Evolutionary conservation across 2,329 filamentous ascomycete genomes (phyloP), one percentile per base, ranked within the genome.

Genomic region (Exophiala lecanii-corni): DNA sequence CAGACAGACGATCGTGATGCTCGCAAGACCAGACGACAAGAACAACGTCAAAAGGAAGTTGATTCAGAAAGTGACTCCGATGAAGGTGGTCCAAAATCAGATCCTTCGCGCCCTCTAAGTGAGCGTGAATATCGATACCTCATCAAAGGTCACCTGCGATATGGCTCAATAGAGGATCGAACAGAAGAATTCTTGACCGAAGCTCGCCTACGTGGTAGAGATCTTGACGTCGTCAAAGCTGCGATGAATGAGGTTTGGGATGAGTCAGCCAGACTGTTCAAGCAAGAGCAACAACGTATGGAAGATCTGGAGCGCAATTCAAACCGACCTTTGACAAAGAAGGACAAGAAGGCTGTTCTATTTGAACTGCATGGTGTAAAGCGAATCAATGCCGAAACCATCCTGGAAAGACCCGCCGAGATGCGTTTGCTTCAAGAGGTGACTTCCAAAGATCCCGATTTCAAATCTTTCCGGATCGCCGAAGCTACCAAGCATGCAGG

Each of bases 351-450:
- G 66, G 92, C 92, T 1, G 87, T 98, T 13, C 72, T 98, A 33
- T 96, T 98, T 57, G 89, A 97, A 61, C 95, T 89, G 65, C 83
- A 85, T 34, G 88, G 89, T 42, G 84, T 96, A 38, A 94, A 94
- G 66, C 89, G 94, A 57, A 79, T 96, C 58, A 98, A 98, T 60
- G 92, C 92, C 1, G 89, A 95, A 65, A 97, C 92, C 0, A 85
- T 96, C 41, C 80, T 95, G 9, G 91, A 97, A 55, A 83, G 94
- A 6, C 91, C 92, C 0, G 79, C 83, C 35, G 91, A 97, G 59
- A 84, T 97, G 73, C 84, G 82, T 45, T 80, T 96, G 55, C 73
- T 98, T 26, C 84, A 82, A 47, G 78, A 87, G 50, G 81, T 86
- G 10, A 81, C 91, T 23, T 67, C 64, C n/a, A 76, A 79, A 9